Conservation (phyloP, 2,329 filamentous ascomycete genomes). For the Phialophora macrospora region DNA sequence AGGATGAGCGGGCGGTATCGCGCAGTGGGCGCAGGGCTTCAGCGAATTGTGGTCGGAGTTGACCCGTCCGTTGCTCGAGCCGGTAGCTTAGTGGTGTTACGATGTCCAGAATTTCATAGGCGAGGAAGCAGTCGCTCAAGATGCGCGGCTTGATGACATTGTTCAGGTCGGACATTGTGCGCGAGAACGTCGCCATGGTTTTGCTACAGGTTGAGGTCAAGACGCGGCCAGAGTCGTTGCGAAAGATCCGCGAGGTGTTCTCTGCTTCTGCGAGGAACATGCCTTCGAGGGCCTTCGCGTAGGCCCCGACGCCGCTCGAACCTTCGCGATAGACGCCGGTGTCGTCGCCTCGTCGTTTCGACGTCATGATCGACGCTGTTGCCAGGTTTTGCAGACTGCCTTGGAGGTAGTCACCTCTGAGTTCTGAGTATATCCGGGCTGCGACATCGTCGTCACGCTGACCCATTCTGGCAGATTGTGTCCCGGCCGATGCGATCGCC, state of each 20-base stretch:
- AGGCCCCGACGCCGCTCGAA: constrained; percentile 88
- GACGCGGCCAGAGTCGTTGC: constrained; percentile 80
- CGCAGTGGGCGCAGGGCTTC: constrained; percentile 87
- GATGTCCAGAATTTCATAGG: constrained; percentile 93
- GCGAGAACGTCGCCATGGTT: constrained; percentile 78
- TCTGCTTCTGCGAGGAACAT: constrained; percentile 89
- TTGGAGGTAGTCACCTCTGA: constrained; percentile 84
- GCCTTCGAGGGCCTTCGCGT: constrained; percentile 83
- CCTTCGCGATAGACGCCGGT: constrained; percentile 79
- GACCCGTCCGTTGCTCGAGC: constrained; percentile 80
- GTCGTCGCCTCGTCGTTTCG: constrained; percentile 75
- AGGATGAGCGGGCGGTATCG: constrained; percentile 86
- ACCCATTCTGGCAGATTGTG: constrained; percentile 56
- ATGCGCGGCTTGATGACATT: constrained; percentile 84
- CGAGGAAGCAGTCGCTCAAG: constrained; percentile 88
- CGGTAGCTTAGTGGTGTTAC: constrained; percentile 78
- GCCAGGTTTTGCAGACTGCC: constrained; percentile 83
- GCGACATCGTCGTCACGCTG: constrained; percentile 68
- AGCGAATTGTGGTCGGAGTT: constrained; percentile 80
- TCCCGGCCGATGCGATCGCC: constrained; percentile 69
- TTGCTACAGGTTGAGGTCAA: constrained; percentile 79
- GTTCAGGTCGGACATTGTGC: constrained; percentile 87
- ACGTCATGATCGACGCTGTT: constrained; percentile 80
- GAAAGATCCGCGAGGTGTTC: constrained; percentile 85
- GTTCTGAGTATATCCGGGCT: constrained; percentile 82